A percentile compares a stretch with the other conserved stretches of the same genome.
Evolutionary conservation across 129 eudicot species (phyloP).

Genomic region (Heracleum sosnowskyi): DNA sequence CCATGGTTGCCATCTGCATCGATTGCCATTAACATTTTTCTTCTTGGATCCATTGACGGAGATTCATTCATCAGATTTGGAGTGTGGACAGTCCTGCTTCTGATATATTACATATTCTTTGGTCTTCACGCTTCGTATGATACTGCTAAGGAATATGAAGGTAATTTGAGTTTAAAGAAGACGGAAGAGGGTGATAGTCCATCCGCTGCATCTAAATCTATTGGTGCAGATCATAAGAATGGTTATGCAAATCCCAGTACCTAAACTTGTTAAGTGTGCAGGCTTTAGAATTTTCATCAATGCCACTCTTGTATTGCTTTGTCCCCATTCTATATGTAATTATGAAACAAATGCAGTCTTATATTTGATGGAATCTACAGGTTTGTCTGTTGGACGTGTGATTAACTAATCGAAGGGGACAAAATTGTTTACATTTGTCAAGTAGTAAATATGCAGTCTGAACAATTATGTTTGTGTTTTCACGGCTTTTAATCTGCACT

Average conservation of each 20-base stretch:
- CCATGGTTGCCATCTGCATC: slow-evolving; percentile 88
- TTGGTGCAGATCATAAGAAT: slow-evolving; percentile 13
- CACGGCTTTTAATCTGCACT: no score
- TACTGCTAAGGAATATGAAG: slow-evolving; percentile 52
- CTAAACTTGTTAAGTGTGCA: slow-evolving; percentile 7
- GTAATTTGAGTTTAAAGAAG: slow-evolving; percentile 18
- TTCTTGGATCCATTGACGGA: slow-evolving; percentile 60
- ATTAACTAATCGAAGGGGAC: neutral
- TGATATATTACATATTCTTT: slow-evolving; percentile 56
- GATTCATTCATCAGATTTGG: slow-evolving; percentile 55
- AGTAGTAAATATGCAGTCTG: neutral
- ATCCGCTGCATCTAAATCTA: neutral
- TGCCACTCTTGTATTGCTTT: neutral
- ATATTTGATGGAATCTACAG: neutral
- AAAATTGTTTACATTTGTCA: no score
- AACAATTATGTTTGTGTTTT: neutral
- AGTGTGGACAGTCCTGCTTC: slow-evolving; percentile 47
- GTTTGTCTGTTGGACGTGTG: neutral
- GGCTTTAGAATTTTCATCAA: neutral
- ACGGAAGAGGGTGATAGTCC: slow-evolving; percentile 38
- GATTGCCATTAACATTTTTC: slow-evolving; percentile 66
- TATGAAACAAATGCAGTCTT: neutral
- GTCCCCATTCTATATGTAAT: neutral
- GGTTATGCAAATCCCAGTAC: slow-evolving; percentile 1
- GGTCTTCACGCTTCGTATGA: slow-evolving; percentile 90